Base-by-base conservation (phyloP, 2,329 filamentous ascomycete genomes). In the Thielaviopsis cerberus region DNA sequence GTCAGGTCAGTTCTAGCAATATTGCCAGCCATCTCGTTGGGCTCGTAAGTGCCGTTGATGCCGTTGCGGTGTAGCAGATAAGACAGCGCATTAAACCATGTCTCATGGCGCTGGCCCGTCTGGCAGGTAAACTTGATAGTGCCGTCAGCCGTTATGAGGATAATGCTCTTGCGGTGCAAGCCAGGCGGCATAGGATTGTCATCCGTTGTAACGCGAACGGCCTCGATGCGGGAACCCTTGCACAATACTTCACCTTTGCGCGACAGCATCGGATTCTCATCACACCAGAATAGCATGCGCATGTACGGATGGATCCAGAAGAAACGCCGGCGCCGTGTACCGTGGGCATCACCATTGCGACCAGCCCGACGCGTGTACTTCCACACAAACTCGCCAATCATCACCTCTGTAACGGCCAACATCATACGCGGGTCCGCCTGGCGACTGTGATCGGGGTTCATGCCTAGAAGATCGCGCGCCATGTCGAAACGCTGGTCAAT, bases 281-380 rank as follows among this genome's bases (percentile, higher is more conserved):
- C 86, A 67, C 90, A 94, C 92, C 92, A 98, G 76, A 97, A 97
- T 64, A 98, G 71, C 4, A 91, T 96, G 54, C 90, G 81, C 2
- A 91, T 98, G 71, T 97, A 98, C 0, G 92, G 92, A 68, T 98
- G 92, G 23, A 98, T 88, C 92, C 92, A 98, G 77, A 98, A 98
- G 76, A 96, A 98, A 30, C 92, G 83, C 62, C 88, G 82, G 70
- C 98, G 92, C 56, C 92, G 81, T 58, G 90, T 94, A 64, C 83
- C 85, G 0, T 90, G 97, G 71, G 94, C 82, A 62, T 89, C 86
- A 57, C 83, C 86, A 15, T 57, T 60, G 24, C 91, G 84, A n/a
- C 89, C 90, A 61, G 90, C 78, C 73, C 92, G 95, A 65, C 92
- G 85, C 0, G 92, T 98, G 71, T 98, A 98, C 70, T 98, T 98